Conservation (phyloP, 352 stramenopile genomes). For the Pythium insidiosum region DNA sequence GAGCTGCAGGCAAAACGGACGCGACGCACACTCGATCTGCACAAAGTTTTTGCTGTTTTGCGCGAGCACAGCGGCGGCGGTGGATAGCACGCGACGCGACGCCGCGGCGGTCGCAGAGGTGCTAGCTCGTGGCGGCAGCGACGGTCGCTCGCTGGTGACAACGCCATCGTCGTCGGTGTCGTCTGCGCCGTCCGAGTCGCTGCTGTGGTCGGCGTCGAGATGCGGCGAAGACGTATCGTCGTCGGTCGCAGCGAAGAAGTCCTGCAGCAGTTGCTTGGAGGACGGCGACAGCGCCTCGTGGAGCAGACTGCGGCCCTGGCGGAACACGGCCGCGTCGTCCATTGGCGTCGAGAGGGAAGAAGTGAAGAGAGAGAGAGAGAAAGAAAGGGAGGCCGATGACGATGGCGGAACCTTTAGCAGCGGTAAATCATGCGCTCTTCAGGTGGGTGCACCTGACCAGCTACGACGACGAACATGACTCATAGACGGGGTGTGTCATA, state of each 20-base stretch:
- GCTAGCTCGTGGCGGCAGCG: background rate
- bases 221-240: slow-evolving; percentile 1
- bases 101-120: too few relatives aligned
- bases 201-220: slow-evolving; percentile 1
- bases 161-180: background rate
- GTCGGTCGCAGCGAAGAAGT: slow-evolving; percentile 27
- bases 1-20: slow-evolving; percentile 45
- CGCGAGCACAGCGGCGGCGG: background rate
- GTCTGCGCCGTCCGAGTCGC: background rate
- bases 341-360: too few relatives aligned
- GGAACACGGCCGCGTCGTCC: slow-evolving; percentile 14
- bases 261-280: slow-evolving; percentile 32
- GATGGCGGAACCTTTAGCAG: too few relatives aligned
- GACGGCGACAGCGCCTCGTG: slow-evolving; percentile 52
- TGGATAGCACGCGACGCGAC: background rate
- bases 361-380: background rate
- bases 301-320: slow-evolving; percentile 30
- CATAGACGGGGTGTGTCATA: too few relatives aligned
- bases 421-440: too few relatives aligned
- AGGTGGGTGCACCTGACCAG: too few relatives aligned
- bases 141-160: background rate
- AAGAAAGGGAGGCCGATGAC: too few relatives aligned
- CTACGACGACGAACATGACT: too few relatives aligned
- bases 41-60: slow-evolving; percentile 21
- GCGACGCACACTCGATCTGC: slow-evolving; percentile 31